Base-by-base conservation (phyloP, 805 yeast species). In the Saturnispora kantuleensis region DNA sequence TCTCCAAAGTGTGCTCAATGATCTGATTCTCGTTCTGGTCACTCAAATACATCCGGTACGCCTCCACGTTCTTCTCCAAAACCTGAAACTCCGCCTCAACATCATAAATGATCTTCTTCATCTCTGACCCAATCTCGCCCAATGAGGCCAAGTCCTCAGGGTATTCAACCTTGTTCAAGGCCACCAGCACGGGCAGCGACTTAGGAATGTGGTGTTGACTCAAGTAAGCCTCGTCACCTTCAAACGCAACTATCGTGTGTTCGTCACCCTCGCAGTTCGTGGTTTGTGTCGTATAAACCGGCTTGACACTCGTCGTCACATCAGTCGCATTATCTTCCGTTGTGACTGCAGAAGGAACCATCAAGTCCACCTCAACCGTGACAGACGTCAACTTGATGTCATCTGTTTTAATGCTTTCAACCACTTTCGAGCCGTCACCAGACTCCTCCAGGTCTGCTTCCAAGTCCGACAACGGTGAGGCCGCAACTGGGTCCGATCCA, bases 81-180 rank as follows among this genome's bases (percentile, higher is more conserved):
- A 60, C 47, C 11, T 47, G 50, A 26, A 64, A 50, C 28, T 62
- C 58, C 9, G 65, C 59, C 9, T 60, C 62, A 1, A 54, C 50
- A 42, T 59, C 64, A 41, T 60, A 60, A 12, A 51, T 43, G 17
- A 61, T 43, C 44, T 54, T 55, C 31, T 57, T 57, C 53, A 64
- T 54, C 41, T 56, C 59, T 2, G 45, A 40, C 6, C 50, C 46
- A 21, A 59, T 39, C 5, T 52, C 47, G n/a, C 55, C 35, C 12
- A 49, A 15, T 10, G 32, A 34, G 8, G 48, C 38, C 5, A 51
- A 15, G 21, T 31, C 42, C 16, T 40, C 34, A 2, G 64, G 64
- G 46, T 60, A 60, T 3, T 39, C 45, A 5, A 56, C 53, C 0
- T 47, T 38, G 2, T 52, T 53, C 21, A 57, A 45, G 2, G 56